A percentile compares a stretch with the other conserved stretches of the same genome.
Conservation (phyloP, 768 basidiomycete species). For the Amanita pseudoporphyria region DNA sequence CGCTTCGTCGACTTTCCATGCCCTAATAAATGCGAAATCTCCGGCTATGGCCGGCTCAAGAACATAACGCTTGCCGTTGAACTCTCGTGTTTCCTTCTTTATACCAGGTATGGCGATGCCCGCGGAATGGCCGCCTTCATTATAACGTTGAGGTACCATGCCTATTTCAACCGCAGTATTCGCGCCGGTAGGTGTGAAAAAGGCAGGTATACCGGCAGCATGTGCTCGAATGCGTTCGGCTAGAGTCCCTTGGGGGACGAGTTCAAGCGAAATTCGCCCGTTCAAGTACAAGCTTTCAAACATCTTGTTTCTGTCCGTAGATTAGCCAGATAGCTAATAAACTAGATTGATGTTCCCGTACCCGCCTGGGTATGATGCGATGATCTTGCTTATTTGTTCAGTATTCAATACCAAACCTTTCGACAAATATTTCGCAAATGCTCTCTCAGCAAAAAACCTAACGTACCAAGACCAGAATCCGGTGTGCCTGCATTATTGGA, state of each 20-base stretch:
- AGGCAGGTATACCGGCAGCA: conserved; percentile 88
- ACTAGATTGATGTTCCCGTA: conserved; percentile 17
- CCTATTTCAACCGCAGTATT: conserved; percentile 77
- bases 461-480: conserved; percentile 59
- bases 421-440: conserved; percentile 3
- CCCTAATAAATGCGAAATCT: conserved; percentile 78
- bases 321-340: neutral
- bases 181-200: conserved; percentile 88
- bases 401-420: conserved; percentile 66
- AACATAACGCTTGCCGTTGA: conserved; percentile 72
- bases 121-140: conserved; percentile 59
- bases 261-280: conserved; percentile 76
- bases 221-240: conserved; percentile 83
- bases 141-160: conserved; percentile 69
- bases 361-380: conserved; percentile 89
- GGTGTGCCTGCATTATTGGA: conserved; percentile 82
- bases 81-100: conserved; percentile 66
- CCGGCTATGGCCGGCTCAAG: conserved; percentile 74
- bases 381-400: conserved; percentile 72
- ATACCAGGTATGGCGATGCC: conserved; percentile 68
- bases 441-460: neutral
- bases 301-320: conserved; percentile 61
- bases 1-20: conserved; percentile 88
- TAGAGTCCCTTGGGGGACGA: conserved; percentile 88
- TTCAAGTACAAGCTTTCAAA: conserved; percentile 77